Evolutionary conservation across 2,329 filamentous ascomycete species (phyloP), one percentile per base, ranked within the genome.

Genomic region (Neoarthrinium moseri): DNA sequence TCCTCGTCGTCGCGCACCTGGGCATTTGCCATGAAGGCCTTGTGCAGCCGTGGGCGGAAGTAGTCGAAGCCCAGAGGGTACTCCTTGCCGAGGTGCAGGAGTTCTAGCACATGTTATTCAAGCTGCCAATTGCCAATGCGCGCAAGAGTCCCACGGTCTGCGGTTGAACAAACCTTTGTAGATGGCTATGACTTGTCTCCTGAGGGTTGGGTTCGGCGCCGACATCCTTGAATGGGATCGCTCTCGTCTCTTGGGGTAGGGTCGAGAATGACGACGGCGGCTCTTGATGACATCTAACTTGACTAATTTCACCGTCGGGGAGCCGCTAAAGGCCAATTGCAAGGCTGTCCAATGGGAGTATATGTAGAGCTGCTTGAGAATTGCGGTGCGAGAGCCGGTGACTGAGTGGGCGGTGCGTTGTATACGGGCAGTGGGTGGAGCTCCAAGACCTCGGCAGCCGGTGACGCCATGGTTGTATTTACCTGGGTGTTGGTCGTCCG

Each of bases 11-110:
- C 83, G 2, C 72, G 76, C 47, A 96, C 62, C 32, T 76, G 67
- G 2, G 84, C 80, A 56, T 95, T 90, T 37, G 83, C 81, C 54
- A 84, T 81, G 69, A 97, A 99, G 1, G 92, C 92, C 50, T 83
- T 83, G 70, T 96, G 91, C 8, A 96, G 72, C 2, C 91, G 82
- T 6, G 83, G 80, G 10, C 87, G 82, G 64, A 95, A 96, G 70
- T 91, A 96, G 23, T 75, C 70, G 52, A 70, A 95, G 37, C 94
- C 94, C 13, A 87, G 75, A 2, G 94, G 92, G 59, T 97, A 97
- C 48, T 92, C 87, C 46, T 85, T 82, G 26, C 92, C 91, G 12
- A 97, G 75, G 58, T 86, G 84, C 34, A 99, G 78, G 10, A 96
- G 81, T 59, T 96, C 91, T 95, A 49, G 8, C 32, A 12, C 26